Base-by-base conservation (phyloP, 2,329 filamentous ascomycete species). In the Iodosphaeria phyllophila region DNA sequence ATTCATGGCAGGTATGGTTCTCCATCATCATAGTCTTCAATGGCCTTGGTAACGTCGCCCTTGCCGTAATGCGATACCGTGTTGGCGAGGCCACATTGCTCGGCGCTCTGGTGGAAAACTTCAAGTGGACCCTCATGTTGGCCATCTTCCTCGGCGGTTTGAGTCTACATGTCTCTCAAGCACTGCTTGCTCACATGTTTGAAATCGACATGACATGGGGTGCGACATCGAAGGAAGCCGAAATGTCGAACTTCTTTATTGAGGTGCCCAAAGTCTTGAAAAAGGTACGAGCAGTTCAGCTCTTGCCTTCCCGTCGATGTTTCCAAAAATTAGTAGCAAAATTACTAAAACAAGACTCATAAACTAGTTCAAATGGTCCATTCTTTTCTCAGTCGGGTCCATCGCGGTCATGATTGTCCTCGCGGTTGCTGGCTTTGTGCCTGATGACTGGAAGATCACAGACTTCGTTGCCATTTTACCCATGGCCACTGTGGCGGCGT, bases 191-290 rank as follows among this genome's bases (percentile, higher is more conserved):
- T 4, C 82, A 91, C 54, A 79, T 89, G 66, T 78, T 89, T 44
- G 70, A 78, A 51, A 70, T 86, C 42, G 64, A 89, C 50, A 86
- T 89, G 74, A 68, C 66, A 3, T 89, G 80, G 80, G 79, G 79
- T 25, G 71, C 79, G 2, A 91, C 82, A 0, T 65, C 72, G 20
- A 91, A 91, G 52, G 82, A 92, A 52, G 67, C 68, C 24, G 74
- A 82, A 39, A 72, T 75, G 41, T 74, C 75, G 14, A 77, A 80
- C 48, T 91, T 91, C 51, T 86, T 84, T 51, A 75, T 79, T 31
- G 80, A 89, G 44, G 66, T 84, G 11, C 74, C 75, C 17, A 76
- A 75, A 43, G 76, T 91, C 20, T 46, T 86, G 38, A 74, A 72
- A 50, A 72, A 68, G 43, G 80, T 82, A 49, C n/a, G n/a, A n/a